phyloP scores from a whole-genome alignment of 2,329 filamentous ascomycete genomes.

The Clonostachys rhizophaga region DNA sequence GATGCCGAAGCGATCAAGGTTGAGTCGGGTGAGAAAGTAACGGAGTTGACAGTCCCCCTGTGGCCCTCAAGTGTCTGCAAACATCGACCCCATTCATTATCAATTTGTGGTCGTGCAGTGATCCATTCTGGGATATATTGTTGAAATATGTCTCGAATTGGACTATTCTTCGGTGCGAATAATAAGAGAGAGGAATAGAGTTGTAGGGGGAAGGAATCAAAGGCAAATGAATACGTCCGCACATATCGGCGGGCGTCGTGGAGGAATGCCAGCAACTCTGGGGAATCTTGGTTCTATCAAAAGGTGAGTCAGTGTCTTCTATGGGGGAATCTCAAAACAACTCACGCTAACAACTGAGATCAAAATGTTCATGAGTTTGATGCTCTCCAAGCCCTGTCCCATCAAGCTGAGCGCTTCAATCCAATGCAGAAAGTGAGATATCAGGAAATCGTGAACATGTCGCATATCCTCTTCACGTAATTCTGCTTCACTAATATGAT shows the following conservation, averaged over 20 bases:
- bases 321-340: neutral
- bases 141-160: constrained; percentile 6
- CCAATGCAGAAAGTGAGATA: constrained; percentile 31
- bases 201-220: constrained; percentile 13
- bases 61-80: constrained; percentile 6
- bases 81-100: neutral
- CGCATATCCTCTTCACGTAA: no score
- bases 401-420: constrained; percentile 29
- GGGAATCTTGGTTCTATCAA: neutral
- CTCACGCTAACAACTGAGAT: neutral
- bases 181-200: constrained; percentile 14
- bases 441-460: constrained; percentile 21
- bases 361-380: neutral
- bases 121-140: constrained; percentile 8
- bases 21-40: neutral
- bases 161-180: constrained; percentile 12
- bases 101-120: neutral
- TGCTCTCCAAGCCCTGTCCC: constrained; percentile 6
- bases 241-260: constrained; percentile 9
- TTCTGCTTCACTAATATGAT: constrained; percentile 15
- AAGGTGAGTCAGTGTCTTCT: neutral
- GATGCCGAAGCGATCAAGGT: neutral
- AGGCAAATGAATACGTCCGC: neutral
- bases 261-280: neutral
- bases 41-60: neutral